Evolutionary conservation across 306 rosid genomes (phyloP).

Genomic region (Vicia faba): DNA sequence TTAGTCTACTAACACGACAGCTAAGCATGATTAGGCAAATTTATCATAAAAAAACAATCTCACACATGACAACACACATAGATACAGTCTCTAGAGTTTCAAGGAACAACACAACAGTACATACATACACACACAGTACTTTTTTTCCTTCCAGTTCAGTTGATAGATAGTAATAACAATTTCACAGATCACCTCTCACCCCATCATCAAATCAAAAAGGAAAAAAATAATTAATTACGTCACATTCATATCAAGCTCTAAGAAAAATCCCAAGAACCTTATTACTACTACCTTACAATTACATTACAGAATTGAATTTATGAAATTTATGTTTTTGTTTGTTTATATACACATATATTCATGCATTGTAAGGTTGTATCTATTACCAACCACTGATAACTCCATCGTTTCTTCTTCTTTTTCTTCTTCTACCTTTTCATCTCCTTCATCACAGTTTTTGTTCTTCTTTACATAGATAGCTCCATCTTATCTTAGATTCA

Average conservation of each 20-base stretch:
- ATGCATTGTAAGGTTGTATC: conserved; percentile 54
- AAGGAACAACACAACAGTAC: no score
- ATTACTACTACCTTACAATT: neutral
- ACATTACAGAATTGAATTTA: conserved; percentile 31
- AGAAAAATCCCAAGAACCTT: conserved; percentile 42
- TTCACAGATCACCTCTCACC: conserved; percentile 11
- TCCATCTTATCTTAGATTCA: conserved; percentile 76
- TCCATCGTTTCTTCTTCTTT: conserved; percentile 56
- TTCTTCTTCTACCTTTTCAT: conserved; percentile 43
- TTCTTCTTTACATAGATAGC: conserved; percentile 47
- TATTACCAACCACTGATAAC: conserved; percentile 80
- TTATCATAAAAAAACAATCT: neutral
- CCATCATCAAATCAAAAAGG: neutral
- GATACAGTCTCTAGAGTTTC: neutral
- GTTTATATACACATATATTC: conserved; percentile 32
- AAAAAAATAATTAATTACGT: conserved; percentile 36
- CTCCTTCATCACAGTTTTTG: conserved; percentile 33
- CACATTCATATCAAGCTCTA: conserved; percentile 43
- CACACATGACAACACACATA: neutral
- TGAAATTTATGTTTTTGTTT: conserved; percentile 5
- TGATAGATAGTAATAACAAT: neutral
- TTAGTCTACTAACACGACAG: neutral
- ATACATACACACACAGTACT: no score
- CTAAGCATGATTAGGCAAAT: conserved; percentile 1
- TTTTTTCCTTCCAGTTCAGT: no score